Base-by-base conservation (phyloP, 108 stramenopile species). In the Fragilariopsis cylindrus region DNA sequence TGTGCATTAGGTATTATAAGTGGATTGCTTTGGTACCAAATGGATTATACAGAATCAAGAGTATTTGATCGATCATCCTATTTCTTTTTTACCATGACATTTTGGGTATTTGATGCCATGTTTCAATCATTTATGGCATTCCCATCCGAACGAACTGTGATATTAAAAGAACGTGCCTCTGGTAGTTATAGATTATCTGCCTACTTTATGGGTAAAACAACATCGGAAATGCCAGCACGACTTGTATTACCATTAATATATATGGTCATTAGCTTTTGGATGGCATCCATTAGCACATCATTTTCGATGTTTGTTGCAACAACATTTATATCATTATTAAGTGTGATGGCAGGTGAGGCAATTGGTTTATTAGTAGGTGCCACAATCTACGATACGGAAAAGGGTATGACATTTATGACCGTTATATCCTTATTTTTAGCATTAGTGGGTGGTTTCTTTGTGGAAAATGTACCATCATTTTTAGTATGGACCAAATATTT, bases 1-100 rank as follows among this genome's bases (percentile, higher is more conserved):
- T 84, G 77, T 42, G 84, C 80, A 1, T 75, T 89, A 45, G 90
- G 90, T 18, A 12, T 89, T 45, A 76, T 87, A 15, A 54, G 77
- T 18, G 90, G 90, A 12, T 50, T 91, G 63, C 60, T 91, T 12
- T 91, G 81, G 79, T 89, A 82, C 57, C 88, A 87, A 66, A 62
- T 86, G 65, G 72, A 71, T 6, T 85, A 86, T 47, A 87, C 84
- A 0, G 90, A 91, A 65, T 42, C 60, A 12, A 76, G 76, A 40
- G 83, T 91, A 7, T 69, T 56, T 39, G 86, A 91, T 63, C 70
- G 85, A 52, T 70, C 72, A 12, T 80, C 82, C 7, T 91, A 83
- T 55, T 82, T 78, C 78, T 91, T 91, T 76, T 91, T 91, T 48
- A 84, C 88, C 43, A 87, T 88, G 84, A 91, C 90, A 12, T 91